Evolutionary conservation across 176 grass and related monocot genomes (phyloP).

Genomic region (Musa schizocarpa): DNA sequence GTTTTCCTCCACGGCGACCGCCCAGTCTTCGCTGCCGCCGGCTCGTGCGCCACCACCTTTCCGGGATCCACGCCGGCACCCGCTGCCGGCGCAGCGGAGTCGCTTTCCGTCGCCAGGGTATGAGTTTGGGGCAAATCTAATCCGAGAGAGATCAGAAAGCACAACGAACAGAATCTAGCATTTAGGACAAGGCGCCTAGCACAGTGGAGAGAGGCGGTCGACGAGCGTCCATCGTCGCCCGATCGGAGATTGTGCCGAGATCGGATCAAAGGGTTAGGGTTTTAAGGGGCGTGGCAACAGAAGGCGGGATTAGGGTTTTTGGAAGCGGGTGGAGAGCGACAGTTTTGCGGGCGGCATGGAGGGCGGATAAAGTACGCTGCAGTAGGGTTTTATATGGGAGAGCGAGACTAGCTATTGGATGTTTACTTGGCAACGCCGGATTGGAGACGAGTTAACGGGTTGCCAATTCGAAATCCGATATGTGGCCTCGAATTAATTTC

Average conservation of each 20-base stretch:
- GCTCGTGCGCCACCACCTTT: background rate
- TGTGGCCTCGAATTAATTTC: too few relatives aligned
- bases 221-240: background rate
- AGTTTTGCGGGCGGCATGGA: background rate
- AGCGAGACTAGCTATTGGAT: background rate
- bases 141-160: background rate
- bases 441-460: background rate
- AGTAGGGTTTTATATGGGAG: background rate
- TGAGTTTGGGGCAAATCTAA: background rate
- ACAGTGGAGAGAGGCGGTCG: background rate
- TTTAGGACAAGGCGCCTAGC: background rate
- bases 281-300: background rate
- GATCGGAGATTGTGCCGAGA: background rate
- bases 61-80: background rate
- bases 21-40: background rate
- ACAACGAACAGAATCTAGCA: background rate
- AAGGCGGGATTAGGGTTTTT: constrained; percentile 24
- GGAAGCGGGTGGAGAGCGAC: constrained; percentile 9
- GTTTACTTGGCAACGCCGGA: background rate
- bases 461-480: background rate
- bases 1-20: constrained; percentile 4
- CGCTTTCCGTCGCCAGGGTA: constrained; percentile 1
- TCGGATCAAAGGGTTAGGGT: background rate
- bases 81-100: background rate
- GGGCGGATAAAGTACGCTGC: background rate